Conservation (phyloP, 2,329 filamentous ascomycete genomes). For the Sporothrix humicola region DNA sequence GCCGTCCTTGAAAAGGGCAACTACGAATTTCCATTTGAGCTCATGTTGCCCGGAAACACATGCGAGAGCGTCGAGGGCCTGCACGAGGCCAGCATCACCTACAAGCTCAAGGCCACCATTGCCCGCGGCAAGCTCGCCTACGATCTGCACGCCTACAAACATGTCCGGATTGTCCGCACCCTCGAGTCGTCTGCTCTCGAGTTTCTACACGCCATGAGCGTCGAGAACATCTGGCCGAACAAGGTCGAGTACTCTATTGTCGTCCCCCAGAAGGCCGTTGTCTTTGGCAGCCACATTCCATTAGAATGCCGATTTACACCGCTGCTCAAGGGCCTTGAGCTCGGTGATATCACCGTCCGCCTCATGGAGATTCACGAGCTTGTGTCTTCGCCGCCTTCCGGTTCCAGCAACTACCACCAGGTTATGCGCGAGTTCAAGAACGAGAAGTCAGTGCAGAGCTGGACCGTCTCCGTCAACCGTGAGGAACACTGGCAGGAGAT, state of each 20-base stretch:
- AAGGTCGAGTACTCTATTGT: constrained; percentile 96
- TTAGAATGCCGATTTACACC: constrained; percentile 88
- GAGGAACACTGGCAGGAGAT: constrained; percentile 72
- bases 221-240: constrained; percentile 97
- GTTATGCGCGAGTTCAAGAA: constrained; percentile 64
- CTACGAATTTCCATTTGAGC: constrained; percentile 82
- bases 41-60: constrained; percentile 71
- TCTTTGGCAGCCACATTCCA: constrained; percentile 85
- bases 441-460: constrained; percentile 67
- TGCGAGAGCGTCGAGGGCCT: constrained; percentile 92
- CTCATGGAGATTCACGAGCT: constrained; percentile 78
- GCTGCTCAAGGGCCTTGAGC: constrained; percentile 82
- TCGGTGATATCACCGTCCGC: constrained; percentile 81
- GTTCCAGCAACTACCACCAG: constrained; percentile 54
- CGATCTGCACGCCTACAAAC: constrained; percentile 80
- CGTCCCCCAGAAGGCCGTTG: constrained; percentile 90
- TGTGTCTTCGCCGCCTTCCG: constrained; percentile 50
- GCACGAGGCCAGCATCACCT: constrained; percentile 83
- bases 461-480: constrained; percentile 60
- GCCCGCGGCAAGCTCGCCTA: constrained; percentile 86
- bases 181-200: constrained; percentile 77
- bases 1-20: constrained; percentile 72
- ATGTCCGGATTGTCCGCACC: constrained; percentile 77
- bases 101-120: constrained; percentile 88
- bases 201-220: constrained; percentile 86